Evolutionary conservation across 2,329 filamentous ascomycete species (phyloP), one percentile per base, ranked within the genome.

Genomic region (Fusarium concolor): DNA sequence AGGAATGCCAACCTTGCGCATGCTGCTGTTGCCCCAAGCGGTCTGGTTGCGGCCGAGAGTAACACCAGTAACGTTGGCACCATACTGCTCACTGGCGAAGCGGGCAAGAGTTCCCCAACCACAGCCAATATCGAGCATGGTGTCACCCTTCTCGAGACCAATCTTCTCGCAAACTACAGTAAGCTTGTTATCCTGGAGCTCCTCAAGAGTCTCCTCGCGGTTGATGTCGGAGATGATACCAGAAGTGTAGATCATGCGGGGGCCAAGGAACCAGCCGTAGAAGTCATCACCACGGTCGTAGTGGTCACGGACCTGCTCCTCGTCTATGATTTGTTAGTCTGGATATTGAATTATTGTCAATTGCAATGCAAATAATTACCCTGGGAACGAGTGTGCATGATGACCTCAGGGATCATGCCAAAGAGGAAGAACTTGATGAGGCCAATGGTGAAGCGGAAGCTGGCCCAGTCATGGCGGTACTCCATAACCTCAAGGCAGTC

Each of bases 271-370:
- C 94, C 94, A 99, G 79, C 89, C 91, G 85, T 99, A 99, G 84
- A 97, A 97, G 82, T 98, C 96, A 79, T 99, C 94, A 77, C 96
- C 96, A 70, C 94, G 91, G 86, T 98, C 96, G 82, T 99, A 99
- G 85, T 97, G 94, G 80, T 94, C 93, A 78, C 94, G 93, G 58
- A 98, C 94, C 83, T 98, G 96, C 81, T 98, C 95, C 87, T 97
- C 94, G 74, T 98, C 78, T 78, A 42, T 15, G 2, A 6, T 17
- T 20, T 5, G 43, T 76, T 55, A 76, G 68, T 52, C 20, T 24
- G 4, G 3, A 10, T 47, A 22, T 22, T 6, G 3, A 22, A 17
- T 2, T 4, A 8, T 26, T 18, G 3, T 29, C 5, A 20, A 10
- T 9, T 38, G 6, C 14, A 33, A 33, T 15, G 12, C 12, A 12